A percentile compares a stretch with the other conserved stretches of the same genome.
Conservation (phyloP, 2,329 filamentous ascomycete species). For the Diaporthe citri region DNA sequence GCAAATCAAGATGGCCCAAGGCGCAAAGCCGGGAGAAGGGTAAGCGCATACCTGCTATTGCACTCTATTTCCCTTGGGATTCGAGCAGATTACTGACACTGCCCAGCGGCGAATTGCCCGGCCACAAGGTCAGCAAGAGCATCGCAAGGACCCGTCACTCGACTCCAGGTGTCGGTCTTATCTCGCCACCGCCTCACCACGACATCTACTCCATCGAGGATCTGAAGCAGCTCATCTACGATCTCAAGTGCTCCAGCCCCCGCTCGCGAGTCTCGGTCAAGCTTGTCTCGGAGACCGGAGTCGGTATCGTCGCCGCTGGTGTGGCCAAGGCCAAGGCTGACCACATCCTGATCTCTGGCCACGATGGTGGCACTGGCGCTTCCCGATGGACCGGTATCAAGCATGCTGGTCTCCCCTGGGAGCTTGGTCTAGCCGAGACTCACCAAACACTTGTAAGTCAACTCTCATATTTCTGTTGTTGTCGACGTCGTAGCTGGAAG, state of each 20-base stretch:
- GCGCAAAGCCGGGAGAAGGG: conserved; percentile 97
- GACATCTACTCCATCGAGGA: conserved; percentile 99
- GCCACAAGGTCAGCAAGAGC: conserved; percentile 94
- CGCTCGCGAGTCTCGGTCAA: conserved; percentile 94
- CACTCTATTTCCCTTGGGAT: no score
- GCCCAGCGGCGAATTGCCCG: conserved; percentile 96
- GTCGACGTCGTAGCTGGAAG: no score
- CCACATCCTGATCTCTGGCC: conserved; percentile 95
- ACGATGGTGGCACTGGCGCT: conserved; percentile 96
- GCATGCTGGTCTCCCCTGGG: conserved; percentile 96
- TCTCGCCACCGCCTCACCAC: conserved; percentile 95
- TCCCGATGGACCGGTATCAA: conserved; percentile 99
- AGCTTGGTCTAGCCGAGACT: conserved; percentile 94
- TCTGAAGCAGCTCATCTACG: conserved; percentile 97
- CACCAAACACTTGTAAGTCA: conserved; percentile 97
- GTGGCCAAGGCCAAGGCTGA: conserved; percentile 98
- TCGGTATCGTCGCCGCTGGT: conserved; percentile 96
- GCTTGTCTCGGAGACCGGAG: conserved; percentile 96
- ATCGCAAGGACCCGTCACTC: conserved; percentile 97
- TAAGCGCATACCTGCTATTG: no score
- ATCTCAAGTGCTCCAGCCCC: conserved; percentile 95
- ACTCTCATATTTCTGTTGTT: no score
- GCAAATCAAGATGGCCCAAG: conserved; percentile 99
- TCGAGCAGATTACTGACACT: no score
- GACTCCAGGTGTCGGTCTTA: conserved; percentile 94